Evolutionary conservation across 768 basidiomycete genomes (phyloP).

Genomic region (Kwoniella botswanensis): DNA sequence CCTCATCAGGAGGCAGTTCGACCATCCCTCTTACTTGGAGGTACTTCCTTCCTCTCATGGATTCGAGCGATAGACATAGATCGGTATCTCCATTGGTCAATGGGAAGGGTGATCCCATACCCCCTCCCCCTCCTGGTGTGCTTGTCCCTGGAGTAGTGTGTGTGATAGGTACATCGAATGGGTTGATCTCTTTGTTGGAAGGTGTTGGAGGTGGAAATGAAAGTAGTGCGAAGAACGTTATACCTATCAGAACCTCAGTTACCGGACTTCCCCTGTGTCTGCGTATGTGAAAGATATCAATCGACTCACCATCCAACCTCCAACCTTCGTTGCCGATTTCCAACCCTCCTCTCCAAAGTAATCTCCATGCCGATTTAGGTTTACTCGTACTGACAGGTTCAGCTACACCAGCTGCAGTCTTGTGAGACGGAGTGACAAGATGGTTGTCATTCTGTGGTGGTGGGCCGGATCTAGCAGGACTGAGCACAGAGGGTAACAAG

Average conservation of each 20-base stretch:
- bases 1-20: constrained; percentile 42
- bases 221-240: constrained; percentile 49
- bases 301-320: constrained; percentile 48
- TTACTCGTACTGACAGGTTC: constrained; percentile 9
- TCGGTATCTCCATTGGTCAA: constrained; percentile 47
- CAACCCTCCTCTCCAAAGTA: constrained; percentile 55
- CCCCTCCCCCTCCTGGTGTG: background rate
- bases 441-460: background rate
- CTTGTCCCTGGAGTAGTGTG: constrained; percentile 5
- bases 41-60: constrained; percentile 54
- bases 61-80: constrained; percentile 56
- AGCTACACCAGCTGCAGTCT: background rate
- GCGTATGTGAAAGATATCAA: background rate
- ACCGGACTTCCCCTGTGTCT: background rate
- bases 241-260: constrained; percentile 27
- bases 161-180: constrained; percentile 41
- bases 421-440: constrained; percentile 9
- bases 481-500: constrained; percentile 30
- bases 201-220: constrained; percentile 40
- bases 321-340: constrained; percentile 53
- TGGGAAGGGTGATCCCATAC: constrained; percentile 41
- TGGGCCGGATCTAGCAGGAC: background rate
- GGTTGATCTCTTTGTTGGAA: constrained; percentile 37
- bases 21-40: constrained; percentile 49
- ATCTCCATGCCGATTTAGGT: constrained; percentile 42